Base-by-base conservation (phyloP, 163 green algal species). In the Chlorella variabilis region DNA sequence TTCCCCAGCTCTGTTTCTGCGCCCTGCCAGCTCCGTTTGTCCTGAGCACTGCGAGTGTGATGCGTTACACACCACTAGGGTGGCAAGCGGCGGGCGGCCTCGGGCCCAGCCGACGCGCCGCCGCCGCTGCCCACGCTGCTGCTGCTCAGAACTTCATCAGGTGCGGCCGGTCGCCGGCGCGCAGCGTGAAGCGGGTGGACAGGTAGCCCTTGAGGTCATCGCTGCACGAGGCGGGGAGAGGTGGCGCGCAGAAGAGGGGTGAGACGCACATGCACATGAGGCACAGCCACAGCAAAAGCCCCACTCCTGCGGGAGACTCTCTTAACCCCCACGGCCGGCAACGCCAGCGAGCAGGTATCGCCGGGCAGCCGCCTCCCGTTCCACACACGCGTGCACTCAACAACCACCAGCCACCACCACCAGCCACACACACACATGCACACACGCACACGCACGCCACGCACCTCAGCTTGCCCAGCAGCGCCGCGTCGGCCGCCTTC, bases 141-240 rank as follows among this genome's bases (percentile, higher is more conserved):
- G 54, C 54, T 21, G 41, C 87, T 96, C 94, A 99, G 91, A 99
- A 99, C 89, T 98, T 98, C 91, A 99, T 96, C 51, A 98, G 89
- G 92, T 99, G 97, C 29, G 97, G 97, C 83, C 97, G 90, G 90
- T 98, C 93, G 56, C 95, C 95, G 67, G 87, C 85, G 62, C 88
- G 86, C 31, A 99, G 93, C 36, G 92, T 93, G 90, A 99, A 99
- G 78, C 92, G 90, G 7, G 91, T 91, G 33, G 82, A 85, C 49
- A 99, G 89, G 94, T 99, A 99, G 39, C 89, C 89, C 91, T 91
- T 94, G 54, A 92, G 56, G 7, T 92, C 90, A 21, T 73, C 84
- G 56, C 33, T 75, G 75, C 45, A 54, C 11, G 45, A 54, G 45
- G 31, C 1, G 71, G 11, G n/a, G 18, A 11, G 23, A 38, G 58